Conservation (phyloP, 345 rosid species). For the Triadica sebifera region DNA sequence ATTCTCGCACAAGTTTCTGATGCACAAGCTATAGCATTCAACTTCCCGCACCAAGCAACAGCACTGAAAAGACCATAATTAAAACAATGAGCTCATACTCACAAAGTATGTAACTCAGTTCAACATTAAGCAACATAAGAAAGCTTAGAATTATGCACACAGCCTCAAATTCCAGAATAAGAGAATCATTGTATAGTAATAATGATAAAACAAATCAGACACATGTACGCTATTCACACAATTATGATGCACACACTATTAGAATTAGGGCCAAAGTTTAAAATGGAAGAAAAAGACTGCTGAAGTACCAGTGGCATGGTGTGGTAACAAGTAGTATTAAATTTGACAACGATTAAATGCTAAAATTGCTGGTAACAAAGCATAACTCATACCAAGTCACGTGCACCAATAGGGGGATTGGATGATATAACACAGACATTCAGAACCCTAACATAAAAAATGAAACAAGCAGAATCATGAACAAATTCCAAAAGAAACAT, state of each 20-base stretch:
- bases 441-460: neutral
- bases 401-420: neutral
- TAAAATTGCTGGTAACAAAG: too few species aligned
- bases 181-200: neutral
- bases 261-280: neutral
- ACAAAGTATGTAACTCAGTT: too few species aligned
- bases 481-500: neutral
- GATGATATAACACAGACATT: neutral
- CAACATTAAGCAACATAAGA: neutral
- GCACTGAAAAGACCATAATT: slow-evolving; percentile 50
- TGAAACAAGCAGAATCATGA: neutral
- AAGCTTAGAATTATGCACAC: neutral
- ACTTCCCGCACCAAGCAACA: slow-evolving; percentile 98
- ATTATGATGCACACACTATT: neutral
- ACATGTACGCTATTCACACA: neutral
- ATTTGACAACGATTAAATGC: neutral
- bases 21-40: slow-evolving; percentile 99
- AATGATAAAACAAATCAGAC: neutral
- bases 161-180: neutral
- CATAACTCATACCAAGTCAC: neutral
- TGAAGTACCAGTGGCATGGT: neutral
- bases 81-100: neutral
- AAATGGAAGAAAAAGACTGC: neutral
- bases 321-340: neutral
- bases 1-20: slow-evolving; percentile 98